Evolutionary conservation across 2,329 filamentous ascomycete genomes (phyloP), one percentile per base, ranked within the genome.

Genomic region (Penicillium sp.): DNA sequence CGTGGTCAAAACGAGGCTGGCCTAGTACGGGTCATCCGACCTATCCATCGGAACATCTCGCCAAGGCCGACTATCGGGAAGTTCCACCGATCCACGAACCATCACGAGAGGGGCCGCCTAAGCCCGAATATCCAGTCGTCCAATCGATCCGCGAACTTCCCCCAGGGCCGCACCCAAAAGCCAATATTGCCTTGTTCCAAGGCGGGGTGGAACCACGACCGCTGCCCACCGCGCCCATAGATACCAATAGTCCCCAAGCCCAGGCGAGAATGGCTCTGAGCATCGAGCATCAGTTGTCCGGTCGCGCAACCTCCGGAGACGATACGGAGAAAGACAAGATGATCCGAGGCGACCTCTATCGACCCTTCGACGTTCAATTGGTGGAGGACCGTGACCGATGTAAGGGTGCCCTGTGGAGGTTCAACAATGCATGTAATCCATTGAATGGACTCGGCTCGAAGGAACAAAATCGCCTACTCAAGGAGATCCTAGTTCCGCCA

Each of bases 311-410:
- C 56, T 58, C 55, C 69, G 75, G 45, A 20, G 67, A 71, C 21
- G 69, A 72, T 27, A 84, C 82, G 1, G 87, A 95, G 60, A 93
- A 93, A 65, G 86, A 94, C 45, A 88, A 93, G 62, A 97, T 97
- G 91, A 71, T 94, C 11, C 75, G 76, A 20, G 87, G 87, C 9
- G 77, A 86, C 27, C 77, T 80, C n/a, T 97, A 88, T 65, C 83
- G 82, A 45, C 86, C 87, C 5, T 90, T 84, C 48, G 82, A 87
- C 59, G 78, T 81, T 45, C 83, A 88, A 56, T 76, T 98, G 4
- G 77, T 86, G 10, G 76, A 86, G 14, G 90, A 96, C 57, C 84
- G 91, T n/a, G 83, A 93, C 59, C 78, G 84, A 39, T 97, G 91
- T 68, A 84, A 81, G 48, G 78, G 80, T 9, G 87, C 87, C 4